These are phyloP conservation scores for Cucumis melo DNA, from an alignment of 306 rosid genomes.

Conservation along the genomic window DNA sequence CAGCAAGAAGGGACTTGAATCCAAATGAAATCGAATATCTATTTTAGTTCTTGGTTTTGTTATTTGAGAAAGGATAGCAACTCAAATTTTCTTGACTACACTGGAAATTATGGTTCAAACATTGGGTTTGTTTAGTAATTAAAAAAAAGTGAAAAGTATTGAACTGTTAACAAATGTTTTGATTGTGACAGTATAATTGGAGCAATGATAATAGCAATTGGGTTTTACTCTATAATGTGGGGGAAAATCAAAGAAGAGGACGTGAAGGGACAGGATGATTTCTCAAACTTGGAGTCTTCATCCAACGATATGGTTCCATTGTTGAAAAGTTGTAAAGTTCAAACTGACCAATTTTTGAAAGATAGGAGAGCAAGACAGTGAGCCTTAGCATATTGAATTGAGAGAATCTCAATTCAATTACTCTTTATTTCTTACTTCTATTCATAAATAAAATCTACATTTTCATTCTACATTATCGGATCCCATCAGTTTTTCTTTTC, in stretches of 20 bases:
- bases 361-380: too few relatives aligned
- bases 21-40: background rate
- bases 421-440: too few relatives aligned
- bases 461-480: too few relatives aligned
- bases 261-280: conserved; percentile 6
- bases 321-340: background rate
- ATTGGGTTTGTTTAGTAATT: background rate
- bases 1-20: too few relatives aligned
- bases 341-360: background rate
- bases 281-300: conserved; percentile 2
- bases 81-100: too few relatives aligned
- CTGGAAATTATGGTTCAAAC: too few relatives aligned
- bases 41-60: background rate
- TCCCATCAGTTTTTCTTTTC: background rate
- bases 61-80: background rate
- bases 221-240: conserved; percentile 82
- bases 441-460: too few relatives aligned
- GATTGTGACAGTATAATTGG: conserved; percentile 56
- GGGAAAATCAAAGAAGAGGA: conserved; percentile 59
- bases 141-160: background rate
- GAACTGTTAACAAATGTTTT: background rate
- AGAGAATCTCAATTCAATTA: too few relatives aligned
- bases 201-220: conserved; percentile 56
- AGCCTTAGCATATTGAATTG: too few relatives aligned
- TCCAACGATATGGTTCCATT: conserved; percentile 1